A percentile compares a stretch with the other conserved stretches of the same genome.
Evolutionary conservation across 2,329 filamentous ascomycete species (phyloP).

Genomic region (Colletotrichum sp.): DNA sequence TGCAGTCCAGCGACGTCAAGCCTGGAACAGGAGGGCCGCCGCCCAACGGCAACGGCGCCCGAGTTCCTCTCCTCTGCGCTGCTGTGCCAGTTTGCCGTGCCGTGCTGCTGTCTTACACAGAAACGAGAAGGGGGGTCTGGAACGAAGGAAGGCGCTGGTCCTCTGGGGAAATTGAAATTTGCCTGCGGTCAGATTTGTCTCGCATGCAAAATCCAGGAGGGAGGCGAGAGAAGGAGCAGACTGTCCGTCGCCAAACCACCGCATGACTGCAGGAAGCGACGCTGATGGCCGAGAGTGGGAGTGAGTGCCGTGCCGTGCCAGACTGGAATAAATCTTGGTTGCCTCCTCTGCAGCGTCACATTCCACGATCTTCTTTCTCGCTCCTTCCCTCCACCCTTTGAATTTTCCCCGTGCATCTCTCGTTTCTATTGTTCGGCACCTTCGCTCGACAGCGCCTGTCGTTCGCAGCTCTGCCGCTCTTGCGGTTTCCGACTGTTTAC

Average conservation of each 20-base stretch:
- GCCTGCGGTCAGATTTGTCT: neutral
- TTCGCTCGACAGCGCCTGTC: neutral
- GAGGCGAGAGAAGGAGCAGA: conserved; percentile 23
- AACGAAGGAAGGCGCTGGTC: neutral
- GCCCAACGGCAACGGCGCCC: neutral
- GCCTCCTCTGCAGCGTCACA: neutral
- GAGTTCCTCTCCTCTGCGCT: neutral
- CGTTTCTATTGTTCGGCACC: neutral
- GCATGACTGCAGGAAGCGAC: neutral
- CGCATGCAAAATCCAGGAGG: conserved; percentile 13
- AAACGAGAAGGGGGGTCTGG: neutral
- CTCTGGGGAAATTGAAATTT: conserved; percentile 16
- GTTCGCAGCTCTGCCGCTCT: neutral
- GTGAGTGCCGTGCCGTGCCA: neutral
- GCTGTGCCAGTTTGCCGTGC: neutral
- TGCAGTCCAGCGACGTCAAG: conserved; percentile 6
- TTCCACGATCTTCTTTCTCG: neutral
- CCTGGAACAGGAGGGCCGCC: neutral
- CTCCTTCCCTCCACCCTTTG: neutral
- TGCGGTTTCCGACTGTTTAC: neutral
- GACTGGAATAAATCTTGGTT: conserved; percentile 10
- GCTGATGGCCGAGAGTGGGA: neutral
- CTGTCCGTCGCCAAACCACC: neutral
- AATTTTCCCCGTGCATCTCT: neutral
- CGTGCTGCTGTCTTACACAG: neutral